A percentile compares a stretch with the other conserved stretches of the same genome.
Evolutionary conservation across 345 rosid species (phyloP).

Genomic region (Salix viminalis): DNA sequence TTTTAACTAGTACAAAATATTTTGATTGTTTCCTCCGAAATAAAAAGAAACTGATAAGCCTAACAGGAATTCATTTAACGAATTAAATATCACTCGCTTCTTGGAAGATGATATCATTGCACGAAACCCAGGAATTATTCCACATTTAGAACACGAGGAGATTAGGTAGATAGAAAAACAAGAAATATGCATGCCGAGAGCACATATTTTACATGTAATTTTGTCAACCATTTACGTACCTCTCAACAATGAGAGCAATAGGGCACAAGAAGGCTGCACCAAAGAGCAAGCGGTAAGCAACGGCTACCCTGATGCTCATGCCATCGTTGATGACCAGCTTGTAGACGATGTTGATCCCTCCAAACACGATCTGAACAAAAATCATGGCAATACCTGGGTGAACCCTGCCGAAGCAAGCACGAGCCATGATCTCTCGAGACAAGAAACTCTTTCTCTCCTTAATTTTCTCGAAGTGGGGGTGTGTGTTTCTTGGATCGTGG

Average conservation of each 20-base stretch:
- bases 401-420: not conserved
- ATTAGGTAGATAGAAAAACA: not conserved
- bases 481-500: not conserved
- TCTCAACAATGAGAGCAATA: constrained; percentile 15
- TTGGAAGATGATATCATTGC: not conserved
- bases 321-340: constrained; percentile 7
- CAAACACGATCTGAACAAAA: constrained; percentile 8
- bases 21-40: accelerated
- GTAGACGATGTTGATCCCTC: constrained; percentile 9
- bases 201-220: not conserved
- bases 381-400: constrained; percentile 10
- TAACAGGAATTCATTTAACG: too few relatives aligned
- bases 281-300: constrained; percentile 17
- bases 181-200: not conserved
- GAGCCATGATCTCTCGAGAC: not conserved
- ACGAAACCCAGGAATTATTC: not conserved
- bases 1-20: too few relatives aligned
- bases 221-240: not conserved
- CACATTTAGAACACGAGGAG: not conserved
- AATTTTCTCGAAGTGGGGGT: not conserved
- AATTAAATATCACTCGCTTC: not conserved
- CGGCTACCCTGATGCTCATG: constrained; percentile 7
- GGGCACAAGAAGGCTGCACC: constrained; percentile 10
- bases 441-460: not conserved
- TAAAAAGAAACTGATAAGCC: too few relatives aligned